These are phyloP conservation scores for Solanum clarkiae DNA, from an alignment of 257 asterid species.

Conservation along the genomic window DNA sequence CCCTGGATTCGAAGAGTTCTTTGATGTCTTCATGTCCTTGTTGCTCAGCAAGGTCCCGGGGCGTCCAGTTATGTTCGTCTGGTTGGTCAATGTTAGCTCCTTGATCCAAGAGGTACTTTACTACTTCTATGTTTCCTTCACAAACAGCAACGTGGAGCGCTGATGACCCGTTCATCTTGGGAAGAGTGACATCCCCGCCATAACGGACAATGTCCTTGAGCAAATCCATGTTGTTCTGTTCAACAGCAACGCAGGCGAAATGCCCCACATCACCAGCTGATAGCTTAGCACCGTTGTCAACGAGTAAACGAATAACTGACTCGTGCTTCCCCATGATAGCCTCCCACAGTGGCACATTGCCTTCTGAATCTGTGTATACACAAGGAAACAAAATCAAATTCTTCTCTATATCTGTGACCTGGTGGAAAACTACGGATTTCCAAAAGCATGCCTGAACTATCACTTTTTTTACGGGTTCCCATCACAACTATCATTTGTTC, in stretches of 20 bases:
- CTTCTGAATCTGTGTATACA: slow-evolving; percentile 25
- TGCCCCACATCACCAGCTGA: slow-evolving; percentile 29
- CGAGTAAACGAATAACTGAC: slow-evolving; percentile 13
- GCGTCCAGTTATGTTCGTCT: slow-evolving; percentile 33
- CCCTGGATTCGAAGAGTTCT: slow-evolving; percentile 14
- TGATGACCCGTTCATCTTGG: slow-evolving; percentile 24
- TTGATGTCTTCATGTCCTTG: slow-evolving; percentile 43
- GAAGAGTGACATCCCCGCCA: slow-evolving; percentile 29
- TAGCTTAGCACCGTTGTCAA: slow-evolving; percentile 30
- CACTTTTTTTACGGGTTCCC: no score
- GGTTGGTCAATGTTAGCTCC: slow-evolving; percentile 27
- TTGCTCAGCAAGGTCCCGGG: slow-evolving; percentile 34
- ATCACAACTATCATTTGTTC: no score
- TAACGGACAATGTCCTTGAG: slow-evolving; percentile 23
- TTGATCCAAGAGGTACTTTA: slow-evolving; percentile 20
- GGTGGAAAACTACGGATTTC: neutral
- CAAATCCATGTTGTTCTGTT: slow-evolving; percentile 20
- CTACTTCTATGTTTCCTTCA: slow-evolving; percentile 33
- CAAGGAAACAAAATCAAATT: neutral
- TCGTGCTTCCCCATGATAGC: slow-evolving; percentile 27
- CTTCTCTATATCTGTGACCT: neutral
- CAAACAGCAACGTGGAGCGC: slow-evolving; percentile 39
- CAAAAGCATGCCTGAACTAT: no score
- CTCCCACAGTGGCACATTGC: slow-evolving; percentile 39
- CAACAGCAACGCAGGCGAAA: slow-evolving; percentile 34